Evolutionary conservation across 2,329 filamentous ascomycete genomes (phyloP).

Genomic region (Aspergillus niger): DNA sequence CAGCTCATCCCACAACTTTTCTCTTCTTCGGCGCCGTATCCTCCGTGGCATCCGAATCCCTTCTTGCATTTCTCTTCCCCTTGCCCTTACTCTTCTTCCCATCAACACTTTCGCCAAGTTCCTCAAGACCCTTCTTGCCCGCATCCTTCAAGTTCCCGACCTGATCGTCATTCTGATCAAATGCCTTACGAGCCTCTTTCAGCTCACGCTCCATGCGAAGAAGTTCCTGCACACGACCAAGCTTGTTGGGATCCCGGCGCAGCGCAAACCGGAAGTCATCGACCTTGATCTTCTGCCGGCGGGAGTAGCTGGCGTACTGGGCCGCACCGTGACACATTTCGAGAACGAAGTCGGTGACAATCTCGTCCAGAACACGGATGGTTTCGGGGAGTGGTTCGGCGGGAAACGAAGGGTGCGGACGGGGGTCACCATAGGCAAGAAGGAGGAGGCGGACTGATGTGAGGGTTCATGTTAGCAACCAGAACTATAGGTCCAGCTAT

Average conservation of each 20-base stretch:
- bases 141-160: conserved; percentile 41
- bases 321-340: conserved; percentile 90
- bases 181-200: conserved; percentile 73
- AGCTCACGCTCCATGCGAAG: conserved; percentile 85
- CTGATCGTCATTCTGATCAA: conserved; percentile 49
- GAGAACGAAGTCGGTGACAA: conserved; percentile 94
- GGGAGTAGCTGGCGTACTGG: conserved; percentile 78
- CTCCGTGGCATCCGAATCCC: conserved; percentile 39
- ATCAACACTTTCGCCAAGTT: conserved; percentile 29
- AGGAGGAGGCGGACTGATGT: conserved; percentile 44
- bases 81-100: conserved; percentile 39
- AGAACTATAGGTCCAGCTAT: neutral
- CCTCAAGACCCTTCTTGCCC: conserved; percentile 37
- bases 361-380: conserved; percentile 85
- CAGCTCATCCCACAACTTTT: conserved; percentile 23
- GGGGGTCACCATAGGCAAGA: conserved; percentile 49
- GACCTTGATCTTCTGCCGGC: conserved; percentile 95
- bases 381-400: conserved; percentile 78
- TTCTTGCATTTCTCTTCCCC: conserved; percentile 39
- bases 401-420: conserved; percentile 64
- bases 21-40: conserved; percentile 39
- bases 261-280: conserved; percentile 97
- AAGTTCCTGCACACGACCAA: conserved; percentile 87
- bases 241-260: conserved; percentile 77
- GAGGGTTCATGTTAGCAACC: neutral